Evolutionary conservation across 2,329 filamentous ascomycete species (phyloP).

Genomic region (Trichoderma sp.): DNA sequence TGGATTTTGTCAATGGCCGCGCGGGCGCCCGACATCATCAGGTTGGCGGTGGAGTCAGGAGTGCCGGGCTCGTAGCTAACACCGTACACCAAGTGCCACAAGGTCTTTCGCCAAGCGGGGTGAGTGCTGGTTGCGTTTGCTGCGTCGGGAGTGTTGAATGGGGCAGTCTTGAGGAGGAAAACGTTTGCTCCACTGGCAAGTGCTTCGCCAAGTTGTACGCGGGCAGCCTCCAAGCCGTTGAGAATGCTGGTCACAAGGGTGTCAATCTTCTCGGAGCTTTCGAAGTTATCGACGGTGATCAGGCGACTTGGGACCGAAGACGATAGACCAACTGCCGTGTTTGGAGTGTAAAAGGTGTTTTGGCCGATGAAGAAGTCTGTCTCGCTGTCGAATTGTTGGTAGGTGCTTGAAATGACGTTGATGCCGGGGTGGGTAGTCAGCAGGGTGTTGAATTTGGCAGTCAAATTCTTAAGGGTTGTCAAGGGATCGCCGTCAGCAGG

Average conservation of each 20-base stretch:
- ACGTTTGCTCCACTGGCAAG: not conserved
- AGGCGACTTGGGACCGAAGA: conserved; percentile 1
- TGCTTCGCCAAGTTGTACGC: not conserved
- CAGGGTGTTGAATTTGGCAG: not conserved
- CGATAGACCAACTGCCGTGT: not conserved
- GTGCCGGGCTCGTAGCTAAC: conserved; percentile 38
- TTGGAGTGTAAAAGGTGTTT: not conserved
- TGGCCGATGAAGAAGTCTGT: not conserved
- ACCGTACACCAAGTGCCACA: conserved; percentile 35
- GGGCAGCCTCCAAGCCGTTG: not conserved
- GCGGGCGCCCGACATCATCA: not conserved
- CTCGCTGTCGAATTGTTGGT: not conserved
- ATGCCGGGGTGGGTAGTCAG: not conserved
- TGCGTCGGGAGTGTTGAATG: conserved; percentile 15
- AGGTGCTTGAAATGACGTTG: not conserved
- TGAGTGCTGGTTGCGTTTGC: conserved; percentile 4
- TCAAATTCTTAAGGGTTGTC: not conserved
- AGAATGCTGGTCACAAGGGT: not conserved
- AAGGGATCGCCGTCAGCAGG: conserved; percentile 1
- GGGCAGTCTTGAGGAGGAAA: not conserved
- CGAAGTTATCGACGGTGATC: conserved; percentile 3
- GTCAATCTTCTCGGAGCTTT: not conserved
- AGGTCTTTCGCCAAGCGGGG: conserved; percentile 10
- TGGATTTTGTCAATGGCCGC: not conserved
- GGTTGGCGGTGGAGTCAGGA: conserved; percentile 40